Conservation (phyloP, 352 stramenopile species). For the Globisporangium echinulatum region DNA sequence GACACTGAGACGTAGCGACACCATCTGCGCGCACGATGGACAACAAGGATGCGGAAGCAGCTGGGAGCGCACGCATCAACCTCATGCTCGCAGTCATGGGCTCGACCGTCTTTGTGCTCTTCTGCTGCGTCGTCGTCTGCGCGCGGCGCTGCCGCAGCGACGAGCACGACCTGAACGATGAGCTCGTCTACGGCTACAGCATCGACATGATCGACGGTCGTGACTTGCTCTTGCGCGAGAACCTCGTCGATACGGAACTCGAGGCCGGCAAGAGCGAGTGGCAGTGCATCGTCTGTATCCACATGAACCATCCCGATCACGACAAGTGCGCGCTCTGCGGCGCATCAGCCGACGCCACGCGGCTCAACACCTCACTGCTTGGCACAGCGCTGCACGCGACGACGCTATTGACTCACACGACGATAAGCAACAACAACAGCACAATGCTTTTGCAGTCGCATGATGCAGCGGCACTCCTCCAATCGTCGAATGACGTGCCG, state of each 20-base stretch:
- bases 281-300: constrained; percentile 68
- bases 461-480: constrained; percentile 6
- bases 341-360: constrained; percentile 48
- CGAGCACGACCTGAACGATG: constrained; percentile 21
- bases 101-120: constrained; percentile 33
- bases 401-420: background rate
- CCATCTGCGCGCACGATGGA: constrained; percentile 2
- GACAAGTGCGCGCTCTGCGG: constrained; percentile 54
- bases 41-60: background rate
- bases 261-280: constrained; percentile 56
- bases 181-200: constrained; percentile 26
- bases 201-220: constrained; percentile 53
- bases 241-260: constrained; percentile 61
- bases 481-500: constrained; percentile 16
- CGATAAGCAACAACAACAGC: background rate
- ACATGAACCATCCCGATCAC: constrained; percentile 71
- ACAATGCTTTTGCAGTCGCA: constrained; percentile 14
- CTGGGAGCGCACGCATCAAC: constrained; percentile 7
- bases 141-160: constrained; percentile 26
- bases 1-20: background rate
- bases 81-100: constrained; percentile 15
- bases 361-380: constrained; percentile 30
- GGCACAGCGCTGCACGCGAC: constrained; percentile 4
- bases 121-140: constrained; percentile 39
- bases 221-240: constrained; percentile 45